Evolutionary conservation across 179 eudicot species (phyloP).

Genomic region (Patellifolia procumbens): DNA sequence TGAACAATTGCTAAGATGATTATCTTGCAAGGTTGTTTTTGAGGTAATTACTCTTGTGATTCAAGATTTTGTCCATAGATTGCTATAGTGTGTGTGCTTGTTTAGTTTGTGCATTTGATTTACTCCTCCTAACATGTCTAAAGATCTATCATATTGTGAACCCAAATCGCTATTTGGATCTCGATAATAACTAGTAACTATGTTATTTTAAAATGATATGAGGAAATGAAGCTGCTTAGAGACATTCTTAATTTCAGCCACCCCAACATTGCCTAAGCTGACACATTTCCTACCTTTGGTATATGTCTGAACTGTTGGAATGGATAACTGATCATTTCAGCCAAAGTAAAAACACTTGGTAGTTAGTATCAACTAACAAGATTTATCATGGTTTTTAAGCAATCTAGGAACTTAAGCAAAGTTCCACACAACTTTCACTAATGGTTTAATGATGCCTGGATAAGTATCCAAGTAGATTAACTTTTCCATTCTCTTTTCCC

Average conservation of each 20-base stretch:
- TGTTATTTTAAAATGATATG: not conserved
- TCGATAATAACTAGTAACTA: not conserved
- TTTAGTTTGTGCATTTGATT: too few species aligned
- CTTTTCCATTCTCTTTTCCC: not conserved
- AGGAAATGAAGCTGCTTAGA: not conserved
- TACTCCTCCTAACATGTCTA: too few species aligned
- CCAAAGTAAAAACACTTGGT: not conserved
- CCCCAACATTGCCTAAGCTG: not conserved
- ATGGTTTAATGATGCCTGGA: not conserved
- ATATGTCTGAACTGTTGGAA: not conserved
- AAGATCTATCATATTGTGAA: too few species aligned
- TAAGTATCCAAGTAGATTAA: not conserved
- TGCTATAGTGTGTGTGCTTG: too few species aligned
- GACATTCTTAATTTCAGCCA: not conserved
- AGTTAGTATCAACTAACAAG: constrained; percentile 3
- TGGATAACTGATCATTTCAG: not conserved
- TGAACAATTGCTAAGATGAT: too few species aligned
- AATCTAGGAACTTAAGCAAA: not conserved
- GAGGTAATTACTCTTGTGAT: too few species aligned
- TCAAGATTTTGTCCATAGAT: too few species aligned
- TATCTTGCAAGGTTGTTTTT: too few species aligned
- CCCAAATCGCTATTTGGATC: not conserved
- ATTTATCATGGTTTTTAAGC: not conserved
- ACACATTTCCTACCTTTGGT: not conserved
- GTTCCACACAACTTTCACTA: not conserved